These are phyloP conservation scores for Ustilago nuda DNA, from an alignment of 1,284 basidiomycete species.

Conservation along the genomic window DNA sequence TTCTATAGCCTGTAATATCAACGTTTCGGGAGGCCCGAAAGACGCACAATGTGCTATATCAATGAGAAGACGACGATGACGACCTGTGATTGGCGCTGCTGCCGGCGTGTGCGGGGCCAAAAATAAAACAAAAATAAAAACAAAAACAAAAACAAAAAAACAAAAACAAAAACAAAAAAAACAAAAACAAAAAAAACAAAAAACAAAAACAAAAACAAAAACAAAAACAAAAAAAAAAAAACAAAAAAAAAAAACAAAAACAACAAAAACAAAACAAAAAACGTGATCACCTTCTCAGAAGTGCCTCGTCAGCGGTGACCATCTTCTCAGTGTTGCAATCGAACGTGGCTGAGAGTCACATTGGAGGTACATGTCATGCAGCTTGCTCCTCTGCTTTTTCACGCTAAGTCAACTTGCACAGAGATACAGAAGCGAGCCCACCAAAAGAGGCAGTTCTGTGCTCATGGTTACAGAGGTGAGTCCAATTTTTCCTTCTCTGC, in stretches of 20 bases:
- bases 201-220: too few relatives aligned
- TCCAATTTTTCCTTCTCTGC: background rate
- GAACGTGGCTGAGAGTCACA: slow-evolving; percentile 3
- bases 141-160: too few relatives aligned
- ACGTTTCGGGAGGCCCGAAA: background rate
- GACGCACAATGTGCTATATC: background rate
- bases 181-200: too few relatives aligned
- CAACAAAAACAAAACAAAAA: too few relatives aligned
- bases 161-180: too few relatives aligned
- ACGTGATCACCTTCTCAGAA: background rate
- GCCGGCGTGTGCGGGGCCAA: slow-evolving; percentile 7
- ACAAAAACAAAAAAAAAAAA: too few relatives aligned
- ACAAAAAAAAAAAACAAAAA: background rate
- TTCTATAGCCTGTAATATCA: background rate
- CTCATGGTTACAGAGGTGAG: background rate
- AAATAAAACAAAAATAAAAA: too few relatives aligned
- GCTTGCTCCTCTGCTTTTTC: background rate
- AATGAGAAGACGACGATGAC: background rate
- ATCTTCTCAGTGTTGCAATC: background rate
- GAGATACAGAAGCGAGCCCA: background rate
- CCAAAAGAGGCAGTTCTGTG: slow-evolving; percentile 13
- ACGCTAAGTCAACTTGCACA: slow-evolving; percentile 1
- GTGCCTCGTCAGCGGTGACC: background rate
- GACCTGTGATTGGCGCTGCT: slow-evolving; percentile 3
- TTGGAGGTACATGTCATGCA: background rate